phyloP scores from a whole-genome alignment of 2,329 filamentous ascomycete species.

The Akanthomyces uredinophilus region DNA sequence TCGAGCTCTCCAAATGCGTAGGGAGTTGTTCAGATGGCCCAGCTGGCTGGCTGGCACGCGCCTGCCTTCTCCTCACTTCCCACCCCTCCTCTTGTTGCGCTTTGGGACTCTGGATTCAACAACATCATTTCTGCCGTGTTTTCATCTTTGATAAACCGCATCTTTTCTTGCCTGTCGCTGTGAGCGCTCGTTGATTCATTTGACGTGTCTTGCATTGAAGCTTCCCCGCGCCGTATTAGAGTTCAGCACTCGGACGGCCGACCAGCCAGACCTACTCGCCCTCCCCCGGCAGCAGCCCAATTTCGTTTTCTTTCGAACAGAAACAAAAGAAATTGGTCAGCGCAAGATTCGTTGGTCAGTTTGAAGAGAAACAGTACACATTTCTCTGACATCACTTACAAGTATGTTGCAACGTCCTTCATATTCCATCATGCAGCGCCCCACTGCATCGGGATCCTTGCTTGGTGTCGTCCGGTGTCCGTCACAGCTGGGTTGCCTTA shows the following conservation, averaged over 20 bases:
- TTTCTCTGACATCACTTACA: not conserved
- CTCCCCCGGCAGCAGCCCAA: not conserved
- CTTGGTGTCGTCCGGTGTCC: not conserved
- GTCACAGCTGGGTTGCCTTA: not conserved
- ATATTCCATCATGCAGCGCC: not conserved
- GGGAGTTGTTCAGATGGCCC: not conserved
- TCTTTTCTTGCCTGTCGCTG: not conserved
- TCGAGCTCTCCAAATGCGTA: conserved; percentile 10
- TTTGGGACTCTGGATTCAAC: not conserved
- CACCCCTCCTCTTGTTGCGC: not conserved
- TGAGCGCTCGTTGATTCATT: not conserved
- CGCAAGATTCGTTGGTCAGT: not conserved
- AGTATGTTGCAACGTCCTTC: not conserved
- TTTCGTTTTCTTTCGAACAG: not conserved
- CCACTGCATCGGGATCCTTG: not conserved
- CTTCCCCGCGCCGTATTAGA: not conserved
- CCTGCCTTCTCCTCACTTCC: conserved; percentile 12
- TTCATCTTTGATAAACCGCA: not conserved
- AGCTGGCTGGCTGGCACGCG: not conserved
- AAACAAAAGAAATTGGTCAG: not conserved
- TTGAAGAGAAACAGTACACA: not conserved
- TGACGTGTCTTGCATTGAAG: not conserved
- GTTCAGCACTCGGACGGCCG: not conserved
- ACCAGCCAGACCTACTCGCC: not conserved
- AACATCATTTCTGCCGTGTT: not conserved